Conservation (phyloP, 805 yeast genomes). For the Crinitomyces ghanaensis region DNA sequence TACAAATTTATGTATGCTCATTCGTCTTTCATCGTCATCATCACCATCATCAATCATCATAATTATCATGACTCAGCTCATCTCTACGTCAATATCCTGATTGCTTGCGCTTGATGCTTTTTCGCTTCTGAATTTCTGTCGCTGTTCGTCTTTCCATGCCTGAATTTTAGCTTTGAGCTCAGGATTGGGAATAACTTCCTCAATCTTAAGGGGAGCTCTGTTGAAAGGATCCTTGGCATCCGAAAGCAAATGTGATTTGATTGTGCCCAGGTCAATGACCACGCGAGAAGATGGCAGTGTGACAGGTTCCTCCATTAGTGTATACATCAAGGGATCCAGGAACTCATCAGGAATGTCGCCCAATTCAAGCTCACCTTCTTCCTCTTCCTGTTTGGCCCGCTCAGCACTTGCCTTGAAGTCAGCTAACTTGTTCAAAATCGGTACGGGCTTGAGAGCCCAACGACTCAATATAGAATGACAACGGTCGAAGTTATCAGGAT, state of each 20-base stretch:
- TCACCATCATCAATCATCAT: no score
- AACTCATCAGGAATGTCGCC: constrained; percentile 96
- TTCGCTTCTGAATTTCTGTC: constrained; percentile 13
- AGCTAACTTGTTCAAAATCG: constrained; percentile 39
- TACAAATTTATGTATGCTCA: neutral
- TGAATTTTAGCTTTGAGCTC: constrained; percentile 54
- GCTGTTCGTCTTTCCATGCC: constrained; percentile 41
- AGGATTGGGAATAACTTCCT: constrained; percentile 71
- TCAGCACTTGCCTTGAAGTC: constrained; percentile 60
- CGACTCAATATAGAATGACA: constrained; percentile 57
- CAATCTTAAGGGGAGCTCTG: constrained; percentile 78
- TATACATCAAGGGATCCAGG: constrained; percentile 92
- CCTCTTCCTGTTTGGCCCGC: constrained; percentile 37
- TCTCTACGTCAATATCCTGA: neutral
- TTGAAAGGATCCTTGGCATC: constrained; percentile 97
- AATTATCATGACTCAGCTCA: no score
- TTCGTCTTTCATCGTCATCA: neutral
- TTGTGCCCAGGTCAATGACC: constrained; percentile 79
- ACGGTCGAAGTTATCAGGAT: constrained; percentile 49
- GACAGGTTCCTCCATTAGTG: constrained; percentile 93
- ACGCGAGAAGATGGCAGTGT: constrained; percentile 80
- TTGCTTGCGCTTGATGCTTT: constrained; percentile 1
- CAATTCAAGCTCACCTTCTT: constrained; percentile 73
- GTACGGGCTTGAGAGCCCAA: constrained; percentile 42
- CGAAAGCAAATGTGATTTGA: constrained; percentile 84